phyloP scores from a whole-genome alignment of 2,329 filamentous ascomycete species.

The Trichoderma polysporum region DNA sequence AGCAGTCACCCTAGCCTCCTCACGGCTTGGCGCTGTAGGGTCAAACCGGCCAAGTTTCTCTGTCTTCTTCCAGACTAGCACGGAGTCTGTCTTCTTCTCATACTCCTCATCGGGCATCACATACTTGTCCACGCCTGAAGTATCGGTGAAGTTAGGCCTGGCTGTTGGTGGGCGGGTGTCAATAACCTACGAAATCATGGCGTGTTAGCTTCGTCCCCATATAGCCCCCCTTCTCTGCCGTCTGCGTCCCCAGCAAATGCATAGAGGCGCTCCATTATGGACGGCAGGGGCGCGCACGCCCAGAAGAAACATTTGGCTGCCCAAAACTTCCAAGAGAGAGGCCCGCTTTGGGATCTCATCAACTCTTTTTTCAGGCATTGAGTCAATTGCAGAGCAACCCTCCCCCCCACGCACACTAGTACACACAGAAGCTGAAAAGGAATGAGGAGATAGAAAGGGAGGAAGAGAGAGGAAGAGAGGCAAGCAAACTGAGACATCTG shows the following conservation, averaged over 20 bases:
- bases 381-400: conserved; percentile 1
- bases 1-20: conserved; percentile 69
- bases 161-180: conserved; percentile 76
- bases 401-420: neutral
- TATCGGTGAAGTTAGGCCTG: conserved; percentile 78
- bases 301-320: conserved; percentile 16
- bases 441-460: neutral
- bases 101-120: conserved; percentile 84
- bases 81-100: conserved; percentile 80
- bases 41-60: conserved; percentile 96
- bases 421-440: neutral
- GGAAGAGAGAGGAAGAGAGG: neutral
- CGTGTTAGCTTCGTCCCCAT: conserved; percentile 32
- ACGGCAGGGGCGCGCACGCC: conserved; percentile 2
- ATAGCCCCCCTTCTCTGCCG: conserved; percentile 9
- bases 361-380: neutral
- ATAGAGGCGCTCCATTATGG: neutral
- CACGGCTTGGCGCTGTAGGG: conserved; percentile 72
- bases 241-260: conserved; percentile 15
- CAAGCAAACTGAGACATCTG: conserved; percentile 23
- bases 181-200: conserved; percentile 57
- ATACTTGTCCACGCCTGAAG: conserved; percentile 82
- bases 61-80: conserved; percentile 93
- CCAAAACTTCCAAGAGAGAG: conserved; percentile 1
- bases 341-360: conserved; percentile 17